phyloP scores from a whole-genome alignment of 164 flowering plant species.

The Umbellularia californica region DNA sequence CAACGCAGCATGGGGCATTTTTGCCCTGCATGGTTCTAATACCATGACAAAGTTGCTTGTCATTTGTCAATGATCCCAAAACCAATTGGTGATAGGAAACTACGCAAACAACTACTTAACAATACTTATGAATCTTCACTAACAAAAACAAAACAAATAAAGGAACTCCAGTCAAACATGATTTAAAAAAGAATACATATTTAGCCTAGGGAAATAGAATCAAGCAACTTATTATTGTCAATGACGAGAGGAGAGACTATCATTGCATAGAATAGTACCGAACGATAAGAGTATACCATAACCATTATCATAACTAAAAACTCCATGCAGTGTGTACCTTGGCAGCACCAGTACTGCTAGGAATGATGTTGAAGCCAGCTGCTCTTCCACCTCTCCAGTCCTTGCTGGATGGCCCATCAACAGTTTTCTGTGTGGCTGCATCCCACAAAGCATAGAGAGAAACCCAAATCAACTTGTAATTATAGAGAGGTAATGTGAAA shows the following conservation, averaged over 20 bases:
- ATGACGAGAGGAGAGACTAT: neutral
- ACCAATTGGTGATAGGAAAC: too few relatives aligned
- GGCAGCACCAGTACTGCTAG: conserved; percentile 98
- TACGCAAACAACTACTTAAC: too few relatives aligned
- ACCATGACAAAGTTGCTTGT: too few relatives aligned
- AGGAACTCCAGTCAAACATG: too few relatives aligned
- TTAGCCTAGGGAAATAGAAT: too few relatives aligned
- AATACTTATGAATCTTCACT: too few relatives aligned
- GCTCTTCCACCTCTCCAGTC: conserved; percentile 99
- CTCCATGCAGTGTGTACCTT: conserved; percentile 41
- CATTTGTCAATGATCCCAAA: too few relatives aligned
- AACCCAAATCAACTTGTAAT: neutral
- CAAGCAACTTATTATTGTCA: neutral
- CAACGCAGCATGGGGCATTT: too few relatives aligned
- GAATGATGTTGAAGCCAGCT: conserved; percentile 92
- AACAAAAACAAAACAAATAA: too few relatives aligned
- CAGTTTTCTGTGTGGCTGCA: conserved; percentile 94
- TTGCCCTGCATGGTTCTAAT: too few relatives aligned
- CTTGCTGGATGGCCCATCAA: conserved; percentile 93
- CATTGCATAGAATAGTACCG: neutral
- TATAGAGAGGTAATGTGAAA: too few relatives aligned
- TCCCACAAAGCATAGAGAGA: neutral
- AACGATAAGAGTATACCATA: neutral
- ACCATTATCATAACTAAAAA: neutral
- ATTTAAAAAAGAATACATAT: too few relatives aligned